Conservation (phyloP, 177 flowering plant species). For the Tripterygium wilfordii region DNA sequence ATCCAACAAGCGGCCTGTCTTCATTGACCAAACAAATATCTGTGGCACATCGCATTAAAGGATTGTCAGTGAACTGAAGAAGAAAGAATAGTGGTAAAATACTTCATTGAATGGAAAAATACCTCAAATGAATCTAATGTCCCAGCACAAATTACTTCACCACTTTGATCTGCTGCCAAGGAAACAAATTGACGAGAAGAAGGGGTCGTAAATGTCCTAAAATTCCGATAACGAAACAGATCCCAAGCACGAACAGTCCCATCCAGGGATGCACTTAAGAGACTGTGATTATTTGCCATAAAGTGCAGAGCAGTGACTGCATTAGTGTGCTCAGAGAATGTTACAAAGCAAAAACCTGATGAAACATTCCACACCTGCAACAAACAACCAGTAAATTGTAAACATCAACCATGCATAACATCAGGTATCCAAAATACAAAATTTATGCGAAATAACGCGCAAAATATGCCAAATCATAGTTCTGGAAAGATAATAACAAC, state of each 20-base stretch:
- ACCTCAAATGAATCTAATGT: slow-evolving; percentile 98
- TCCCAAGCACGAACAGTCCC: slow-evolving; percentile 99
- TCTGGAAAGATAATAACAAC: too few relatives aligned
- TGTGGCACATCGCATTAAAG: slow-evolving; percentile 12
- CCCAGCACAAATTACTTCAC: slow-evolving; percentile 97
- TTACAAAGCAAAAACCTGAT: slow-evolving; percentile 88
- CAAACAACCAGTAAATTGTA: slow-evolving; percentile 16
- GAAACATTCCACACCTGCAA: slow-evolving; percentile 91
- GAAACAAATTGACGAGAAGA: slow-evolving; percentile 92
- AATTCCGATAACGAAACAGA: slow-evolving; percentile 85
- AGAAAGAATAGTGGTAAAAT: slow-evolving; percentile 1
- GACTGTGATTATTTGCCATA: slow-evolving; percentile 68
- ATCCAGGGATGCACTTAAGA: slow-evolving; percentile 95
- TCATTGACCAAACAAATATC: slow-evolving; percentile 99
- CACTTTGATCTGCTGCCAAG: slow-evolving; percentile 88
- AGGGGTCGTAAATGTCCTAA: slow-evolving; percentile 89
- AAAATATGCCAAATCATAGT: too few relatives aligned
- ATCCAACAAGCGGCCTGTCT: slow-evolving; percentile 93
- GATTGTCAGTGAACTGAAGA: background rate
- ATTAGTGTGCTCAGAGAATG: slow-evolving; percentile 94
- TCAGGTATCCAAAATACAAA: too few relatives aligned
- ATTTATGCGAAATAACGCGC: too few relatives aligned
- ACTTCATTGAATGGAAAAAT: background rate
- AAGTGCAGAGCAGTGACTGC: slow-evolving; percentile 96
- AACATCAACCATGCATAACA: too few relatives aligned